phyloP scores from a whole-genome alignment of 2,329 filamentous ascomycete species.

The Ceratocystis harringtonii region DNA sequence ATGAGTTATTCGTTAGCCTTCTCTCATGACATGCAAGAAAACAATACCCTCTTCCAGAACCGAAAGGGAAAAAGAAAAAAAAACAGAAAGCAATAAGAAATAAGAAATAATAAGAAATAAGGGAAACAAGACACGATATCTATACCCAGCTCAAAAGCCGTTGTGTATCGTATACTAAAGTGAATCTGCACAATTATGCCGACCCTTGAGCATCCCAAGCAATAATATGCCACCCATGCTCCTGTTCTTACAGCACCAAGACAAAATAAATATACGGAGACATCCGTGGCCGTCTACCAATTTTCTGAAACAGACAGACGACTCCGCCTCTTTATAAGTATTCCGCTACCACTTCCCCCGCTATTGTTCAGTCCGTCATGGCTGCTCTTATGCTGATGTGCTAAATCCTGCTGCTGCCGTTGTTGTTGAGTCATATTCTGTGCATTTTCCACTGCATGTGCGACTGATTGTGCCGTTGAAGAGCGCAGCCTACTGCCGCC shows the following conservation, averaged over 20 bases:
- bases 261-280: not conserved
- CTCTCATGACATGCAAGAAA: not conserved
- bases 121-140: not conserved
- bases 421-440: not conserved
- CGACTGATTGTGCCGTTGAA: slow-evolving; percentile 4
- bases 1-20: not conserved
- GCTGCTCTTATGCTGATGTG: slow-evolving; percentile 4
- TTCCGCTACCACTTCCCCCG: not conserved
- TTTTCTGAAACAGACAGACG: slow-evolving; percentile 10
- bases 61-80: not conserved
- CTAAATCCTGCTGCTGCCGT: slow-evolving; percentile 2
- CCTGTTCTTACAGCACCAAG: not conserved
- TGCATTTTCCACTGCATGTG: not conserved
- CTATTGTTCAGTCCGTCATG: not conserved
- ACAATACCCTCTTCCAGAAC: not conserved
- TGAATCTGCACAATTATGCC: not conserved
- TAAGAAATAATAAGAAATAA: not conserved
- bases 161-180: not conserved
- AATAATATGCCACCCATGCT: no score
- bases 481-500: slow-evolving; percentile 7
- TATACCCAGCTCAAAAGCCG: not conserved
- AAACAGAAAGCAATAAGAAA: not conserved
- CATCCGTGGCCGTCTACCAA: not conserved
- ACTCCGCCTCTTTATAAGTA: slow-evolving; percentile 13
- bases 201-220: not conserved